Evolutionary conservation across 2,329 filamentous ascomycete species (phyloP).

Genomic region (Pseudocercospora eumusae): DNA sequence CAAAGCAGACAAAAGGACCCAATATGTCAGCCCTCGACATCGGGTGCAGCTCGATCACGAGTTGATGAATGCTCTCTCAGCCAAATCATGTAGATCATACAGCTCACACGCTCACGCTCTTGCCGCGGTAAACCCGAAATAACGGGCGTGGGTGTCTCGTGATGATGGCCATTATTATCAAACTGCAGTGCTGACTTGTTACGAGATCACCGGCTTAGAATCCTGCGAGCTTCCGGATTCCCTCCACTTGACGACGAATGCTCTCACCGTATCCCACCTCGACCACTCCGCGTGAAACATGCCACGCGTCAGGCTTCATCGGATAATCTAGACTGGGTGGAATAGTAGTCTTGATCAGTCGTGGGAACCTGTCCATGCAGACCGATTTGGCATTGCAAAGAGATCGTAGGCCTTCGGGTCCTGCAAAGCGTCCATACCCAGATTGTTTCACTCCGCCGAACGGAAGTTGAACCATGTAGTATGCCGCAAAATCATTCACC

Average conservation of each 20-base stretch:
- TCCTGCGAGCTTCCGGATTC: constrained; percentile 44
- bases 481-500: constrained; percentile 92
- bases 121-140: constrained; percentile 11
- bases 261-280: constrained; percentile 53
- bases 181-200: constrained; percentile 6
- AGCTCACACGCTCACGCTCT: constrained; percentile 5
- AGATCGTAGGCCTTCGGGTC: constrained; percentile 79
- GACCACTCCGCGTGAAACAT: constrained; percentile 49
- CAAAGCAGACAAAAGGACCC: neutral
- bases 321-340: constrained; percentile 81
- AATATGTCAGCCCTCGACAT: neutral
- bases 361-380: constrained; percentile 70
- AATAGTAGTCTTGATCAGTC: constrained; percentile 68
- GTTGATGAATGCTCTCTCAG: neutral
- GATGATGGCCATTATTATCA: constrained; percentile 10
- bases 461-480: constrained; percentile 89
- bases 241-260: constrained; percentile 42
- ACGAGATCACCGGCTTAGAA: constrained; percentile 22
- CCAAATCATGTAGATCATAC: constrained; percentile 1
- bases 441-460: constrained; percentile 91
- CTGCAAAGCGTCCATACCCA: constrained; percentile 88
- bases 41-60: neutral
- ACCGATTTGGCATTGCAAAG: constrained; percentile 87
- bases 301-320: constrained; percentile 52
- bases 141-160: neutral